These are phyloP conservation scores for Rhodotorula kratochvilovae DNA, from an alignment of 768 basidiomycete genomes.

Conservation along the genomic window DNA sequence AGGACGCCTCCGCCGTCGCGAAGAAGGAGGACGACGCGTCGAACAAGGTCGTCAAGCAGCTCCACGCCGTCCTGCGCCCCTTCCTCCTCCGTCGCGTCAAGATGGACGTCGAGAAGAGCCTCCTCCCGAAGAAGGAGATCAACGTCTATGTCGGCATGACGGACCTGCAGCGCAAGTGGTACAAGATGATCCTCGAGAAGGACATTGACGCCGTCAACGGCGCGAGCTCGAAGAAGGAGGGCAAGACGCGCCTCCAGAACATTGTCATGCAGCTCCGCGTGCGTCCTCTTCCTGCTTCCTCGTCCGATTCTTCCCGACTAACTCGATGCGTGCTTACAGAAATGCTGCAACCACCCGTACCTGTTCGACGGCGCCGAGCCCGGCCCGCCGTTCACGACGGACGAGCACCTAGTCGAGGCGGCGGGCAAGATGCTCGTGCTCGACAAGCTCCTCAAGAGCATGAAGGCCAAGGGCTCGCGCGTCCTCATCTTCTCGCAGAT, in stretches of 20 bases:
- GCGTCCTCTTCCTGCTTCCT: conserved; percentile 73
- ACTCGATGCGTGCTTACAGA: conserved; percentile 8
- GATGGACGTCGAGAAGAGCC: conserved; percentile 90
- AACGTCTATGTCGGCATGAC: conserved; percentile 96
- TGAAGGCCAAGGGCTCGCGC: conserved; percentile 90
- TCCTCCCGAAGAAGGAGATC: conserved; percentile 96
- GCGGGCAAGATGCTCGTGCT: conserved; percentile 97
- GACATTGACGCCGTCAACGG: conserved; percentile 99
- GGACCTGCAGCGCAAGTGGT: conserved; percentile 98
- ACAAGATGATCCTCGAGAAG: conserved; percentile 89
- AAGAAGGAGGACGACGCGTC: conserved; percentile 53
- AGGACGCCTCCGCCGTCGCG: conserved; percentile 53
- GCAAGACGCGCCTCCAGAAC: conserved; percentile 94
- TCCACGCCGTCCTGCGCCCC: conserved; percentile 92
- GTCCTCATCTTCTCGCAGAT: conserved; percentile 98
- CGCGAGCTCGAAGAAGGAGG: conserved; percentile 94
- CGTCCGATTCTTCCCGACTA: not conserved
- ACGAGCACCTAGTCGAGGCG: conserved; percentile 90
- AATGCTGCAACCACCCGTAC: conserved; percentile 75
- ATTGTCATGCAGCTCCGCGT: conserved; percentile 95
- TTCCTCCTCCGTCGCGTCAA: conserved; percentile 93
- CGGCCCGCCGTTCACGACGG: conserved; percentile 95
- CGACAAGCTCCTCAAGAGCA: conserved; percentile 78
- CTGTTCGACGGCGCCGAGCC: conserved; percentile 97
- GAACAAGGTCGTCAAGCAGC: conserved; percentile 88